Evolutionary conservation across 129 eudicot species (phyloP).

Genomic region (Ambrosia trifida): DNA sequence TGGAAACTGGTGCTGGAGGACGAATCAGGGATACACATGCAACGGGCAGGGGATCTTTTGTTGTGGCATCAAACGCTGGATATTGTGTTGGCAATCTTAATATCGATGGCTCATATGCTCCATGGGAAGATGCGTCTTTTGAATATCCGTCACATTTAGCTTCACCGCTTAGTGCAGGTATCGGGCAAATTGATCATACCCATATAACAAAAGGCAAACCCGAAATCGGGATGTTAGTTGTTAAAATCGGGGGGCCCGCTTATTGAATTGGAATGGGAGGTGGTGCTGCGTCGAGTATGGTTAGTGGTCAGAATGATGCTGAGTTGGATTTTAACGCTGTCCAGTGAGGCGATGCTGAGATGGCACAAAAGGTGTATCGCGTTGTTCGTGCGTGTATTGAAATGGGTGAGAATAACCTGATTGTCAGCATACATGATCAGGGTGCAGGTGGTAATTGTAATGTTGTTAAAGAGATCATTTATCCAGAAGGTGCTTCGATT

Average conservation of each 20-base stretch:
- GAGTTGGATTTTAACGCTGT: constrained; percentile 93
- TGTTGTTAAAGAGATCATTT: constrained; percentile 91
- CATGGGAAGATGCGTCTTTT: constrained; percentile 43
- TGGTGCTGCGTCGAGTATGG: constrained; percentile 99
- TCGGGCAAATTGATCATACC: constrained; percentile 80
- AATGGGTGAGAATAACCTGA: constrained; percentile 88
- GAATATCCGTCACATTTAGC: constrained; percentile 50
- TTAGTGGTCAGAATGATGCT: constrained; percentile 88
- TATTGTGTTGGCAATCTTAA: constrained; percentile 47
- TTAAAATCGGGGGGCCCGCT: constrained; percentile 95
- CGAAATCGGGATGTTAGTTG: constrained; percentile 90
- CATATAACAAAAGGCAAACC: constrained; percentile 93
- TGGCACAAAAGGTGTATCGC: constrained; percentile 85
- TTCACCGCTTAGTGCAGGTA: constrained; percentile 87
- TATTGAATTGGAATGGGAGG: constrained; percentile 99
- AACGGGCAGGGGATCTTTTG: constrained; percentile 88
- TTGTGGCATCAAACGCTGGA: constrained; percentile 60
- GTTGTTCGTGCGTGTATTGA: constrained; percentile 95
- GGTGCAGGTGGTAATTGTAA: constrained; percentile 99
- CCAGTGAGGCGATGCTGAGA: constrained; percentile 98
- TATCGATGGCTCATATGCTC: constrained; percentile 42
- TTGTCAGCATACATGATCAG: constrained; percentile 89
- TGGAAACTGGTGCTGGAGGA: constrained; percentile 97
- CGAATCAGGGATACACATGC: constrained; percentile 91
- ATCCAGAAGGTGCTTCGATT: constrained; percentile 87